Evolutionary conservation across 2,329 filamentous ascomycete species (phyloP).

Genomic region (Fusarium xylarioides): DNA sequence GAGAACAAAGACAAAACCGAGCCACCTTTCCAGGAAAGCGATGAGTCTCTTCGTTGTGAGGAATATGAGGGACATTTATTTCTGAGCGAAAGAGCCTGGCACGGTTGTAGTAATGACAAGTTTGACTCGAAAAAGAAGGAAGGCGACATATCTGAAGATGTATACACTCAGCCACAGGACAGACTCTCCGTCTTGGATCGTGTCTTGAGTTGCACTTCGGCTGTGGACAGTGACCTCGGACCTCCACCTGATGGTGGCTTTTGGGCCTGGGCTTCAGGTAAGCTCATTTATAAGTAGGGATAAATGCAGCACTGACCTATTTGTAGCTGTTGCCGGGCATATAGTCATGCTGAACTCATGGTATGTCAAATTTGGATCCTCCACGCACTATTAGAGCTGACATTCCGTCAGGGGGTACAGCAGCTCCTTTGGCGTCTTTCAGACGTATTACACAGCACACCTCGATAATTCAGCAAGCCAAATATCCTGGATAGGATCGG

Average conservation of each 20-base stretch:
- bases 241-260: conserved; percentile 1
- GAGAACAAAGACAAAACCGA: neutral
- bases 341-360: conserved; percentile 15
- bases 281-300: no score
- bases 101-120: neutral
- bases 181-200: neutral
- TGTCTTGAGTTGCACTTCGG: neutral
- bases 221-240: neutral
- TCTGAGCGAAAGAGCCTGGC: neutral
- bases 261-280: neutral
- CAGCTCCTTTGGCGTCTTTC: conserved; percentile 3
- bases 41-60: neutral
- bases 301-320: neutral
- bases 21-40: neutral
- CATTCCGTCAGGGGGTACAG: neutral
- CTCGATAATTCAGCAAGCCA: neutral
- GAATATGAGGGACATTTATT: neutral
- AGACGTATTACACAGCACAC: neutral
- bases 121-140: neutral
- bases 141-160: neutral
- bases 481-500: neutral
- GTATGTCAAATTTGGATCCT: neutral
- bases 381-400: neutral
- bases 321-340: neutral
- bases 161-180: neutral